Evolutionary conservation across 257 asterid species (phyloP).

Genomic region (Solanum neorickii): DNA sequence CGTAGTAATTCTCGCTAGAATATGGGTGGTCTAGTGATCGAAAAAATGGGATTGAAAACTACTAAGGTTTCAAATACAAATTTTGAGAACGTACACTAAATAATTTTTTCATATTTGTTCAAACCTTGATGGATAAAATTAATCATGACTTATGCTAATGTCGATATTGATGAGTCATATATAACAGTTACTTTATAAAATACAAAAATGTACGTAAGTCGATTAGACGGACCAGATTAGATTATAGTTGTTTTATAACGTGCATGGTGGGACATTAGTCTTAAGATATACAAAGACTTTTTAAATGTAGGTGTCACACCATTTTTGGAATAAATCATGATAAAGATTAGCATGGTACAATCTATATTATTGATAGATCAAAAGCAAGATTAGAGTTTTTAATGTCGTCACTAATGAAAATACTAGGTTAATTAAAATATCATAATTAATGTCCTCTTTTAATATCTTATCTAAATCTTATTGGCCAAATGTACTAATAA

Average conservation of each 20-base stretch:
- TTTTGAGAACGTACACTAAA: background rate
- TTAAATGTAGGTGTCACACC: background rate
- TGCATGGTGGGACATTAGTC: background rate
- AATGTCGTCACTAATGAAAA: background rate
- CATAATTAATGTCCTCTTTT: background rate
- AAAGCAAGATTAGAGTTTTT: background rate
- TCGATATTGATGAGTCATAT: no score
- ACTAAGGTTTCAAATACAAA: background rate
- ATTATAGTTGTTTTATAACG: background rate
- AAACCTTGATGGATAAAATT: background rate
- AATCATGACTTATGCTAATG: background rate
- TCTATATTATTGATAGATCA: background rate
- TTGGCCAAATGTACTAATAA: background rate
- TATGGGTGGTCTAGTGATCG: rapidly evolving
- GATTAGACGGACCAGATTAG: background rate
- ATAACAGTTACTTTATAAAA: no score
- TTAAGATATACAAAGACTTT: background rate
- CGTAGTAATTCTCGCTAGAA: background rate
- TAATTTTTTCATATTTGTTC: background rate
- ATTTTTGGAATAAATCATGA: background rate
- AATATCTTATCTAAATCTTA: background rate
- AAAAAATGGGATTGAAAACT: background rate
- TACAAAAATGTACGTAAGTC: no score
- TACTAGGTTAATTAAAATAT: background rate
- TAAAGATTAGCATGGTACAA: background rate